phyloP scores from a whole-genome alignment of 1,284 basidiomycete species.

The Naganishia sp. region DNA sequence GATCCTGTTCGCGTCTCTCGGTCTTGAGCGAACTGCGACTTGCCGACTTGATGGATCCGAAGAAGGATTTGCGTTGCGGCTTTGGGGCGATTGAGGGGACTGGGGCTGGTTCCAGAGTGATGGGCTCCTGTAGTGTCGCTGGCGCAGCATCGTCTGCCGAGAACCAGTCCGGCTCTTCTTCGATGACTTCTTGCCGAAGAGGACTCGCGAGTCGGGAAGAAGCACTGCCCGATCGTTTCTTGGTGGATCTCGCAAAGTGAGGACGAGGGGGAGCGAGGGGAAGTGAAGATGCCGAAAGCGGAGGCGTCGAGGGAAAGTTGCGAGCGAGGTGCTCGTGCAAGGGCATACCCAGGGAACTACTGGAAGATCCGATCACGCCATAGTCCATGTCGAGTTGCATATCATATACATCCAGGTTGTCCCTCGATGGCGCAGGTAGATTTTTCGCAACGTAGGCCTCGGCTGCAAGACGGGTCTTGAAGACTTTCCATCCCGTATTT shows the following conservation, averaged over 20 bases:
- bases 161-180: constrained; percentile 27
- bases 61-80: constrained; percentile 11
- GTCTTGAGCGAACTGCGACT: constrained; percentile 8
- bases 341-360: constrained; percentile 20
- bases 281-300: constrained; percentile 27
- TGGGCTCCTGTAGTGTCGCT: neutral
- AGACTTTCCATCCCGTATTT: constrained; percentile 30
- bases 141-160: neutral
- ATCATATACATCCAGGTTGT: constrained; percentile 27
- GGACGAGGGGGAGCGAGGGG: constrained; percentile 32
- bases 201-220: constrained; percentile 29
- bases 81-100: neutral
- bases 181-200: constrained; percentile 32
- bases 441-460: constrained; percentile 34
- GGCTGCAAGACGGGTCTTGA: constrained; percentile 33
- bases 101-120: neutral
- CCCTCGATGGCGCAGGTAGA: constrained; percentile 17
- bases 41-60: constrained; percentile 4
- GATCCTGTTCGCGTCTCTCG: constrained; percentile 10
- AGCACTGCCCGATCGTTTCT: constrained; percentile 25
- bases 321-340: constrained; percentile 28
- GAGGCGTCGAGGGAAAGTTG: constrained; percentile 29
- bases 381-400: constrained; percentile 28
- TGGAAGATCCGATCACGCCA: constrained; percentile 5
- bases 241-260: constrained; percentile 28